These are phyloP conservation scores for Xylaria flabelliformis DNA, from an alignment of 495 filamentous ascomycete genomes.

Conservation along the genomic window DNA sequence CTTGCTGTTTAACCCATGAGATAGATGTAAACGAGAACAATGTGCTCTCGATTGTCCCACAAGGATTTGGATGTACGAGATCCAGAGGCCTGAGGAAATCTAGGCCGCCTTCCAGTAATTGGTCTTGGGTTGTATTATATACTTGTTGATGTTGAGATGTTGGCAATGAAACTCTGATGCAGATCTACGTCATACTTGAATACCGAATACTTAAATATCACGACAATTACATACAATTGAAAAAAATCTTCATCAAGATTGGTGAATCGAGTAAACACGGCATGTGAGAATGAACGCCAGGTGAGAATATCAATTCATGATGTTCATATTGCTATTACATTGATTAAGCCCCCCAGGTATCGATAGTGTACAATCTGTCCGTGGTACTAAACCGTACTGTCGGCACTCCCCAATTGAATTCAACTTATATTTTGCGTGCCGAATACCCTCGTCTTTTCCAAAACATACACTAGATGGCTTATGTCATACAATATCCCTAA, in stretches of 20 bases:
- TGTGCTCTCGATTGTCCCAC: not conserved
- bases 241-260: not conserved
- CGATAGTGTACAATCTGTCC: slow-evolving; percentile 26
- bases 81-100: not conserved
- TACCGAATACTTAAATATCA: not conserved
- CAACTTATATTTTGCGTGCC: not conserved
- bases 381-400: not conserved
- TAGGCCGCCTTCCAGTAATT: not conserved
- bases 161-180: not conserved
- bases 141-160: not conserved
- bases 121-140: not conserved
- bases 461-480: not conserved
- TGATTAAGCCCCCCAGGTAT: slow-evolving; percentile 3
- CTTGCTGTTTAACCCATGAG: not conserved
- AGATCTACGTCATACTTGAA: slow-evolving; percentile 1
- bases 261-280: not conserved
- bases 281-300: not conserved
- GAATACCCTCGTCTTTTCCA: not conserved
- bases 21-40: not conserved
- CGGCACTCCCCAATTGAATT: not conserved
- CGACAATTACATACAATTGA: not conserved
- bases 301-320: not conserved
- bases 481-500: not conserved
- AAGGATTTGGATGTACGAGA: not conserved
- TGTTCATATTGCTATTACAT: slow-evolving; percentile 9